A percentile compares a stretch with the other conserved stretches of the same genome.
phyloP scores from a whole-genome alignment of 2,329 filamentous ascomycete genomes.

The Neodidymelliopsis sp. region DNA sequence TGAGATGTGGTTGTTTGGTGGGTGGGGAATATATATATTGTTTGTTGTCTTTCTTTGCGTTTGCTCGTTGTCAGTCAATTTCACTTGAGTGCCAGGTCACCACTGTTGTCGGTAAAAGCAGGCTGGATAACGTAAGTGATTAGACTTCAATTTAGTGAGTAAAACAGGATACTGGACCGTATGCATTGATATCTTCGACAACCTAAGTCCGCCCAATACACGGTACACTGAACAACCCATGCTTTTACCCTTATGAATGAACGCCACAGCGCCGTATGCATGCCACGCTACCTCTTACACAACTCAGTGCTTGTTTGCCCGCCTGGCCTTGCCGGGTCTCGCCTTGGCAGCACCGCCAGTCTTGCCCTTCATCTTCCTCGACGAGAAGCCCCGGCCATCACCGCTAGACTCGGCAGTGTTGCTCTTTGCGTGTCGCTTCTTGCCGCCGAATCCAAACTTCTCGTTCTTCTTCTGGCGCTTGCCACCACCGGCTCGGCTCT shows the following conservation, averaged over 20 bases:
- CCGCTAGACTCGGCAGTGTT: slow-evolving; percentile 84
- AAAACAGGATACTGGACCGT: slow-evolving; percentile 1
- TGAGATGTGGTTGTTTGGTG: not conserved
- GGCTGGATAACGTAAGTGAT: not conserved
- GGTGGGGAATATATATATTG: not conserved
- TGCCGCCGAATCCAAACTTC: slow-evolving; percentile 95
- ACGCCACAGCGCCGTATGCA: slow-evolving; percentile 39
- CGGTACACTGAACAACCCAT: slow-evolving; percentile 6
- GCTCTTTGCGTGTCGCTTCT: slow-evolving; percentile 91
- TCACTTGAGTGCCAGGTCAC: not conserved
- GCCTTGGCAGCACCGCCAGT: slow-evolving; percentile 35
- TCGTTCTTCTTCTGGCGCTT: slow-evolving; percentile 95
- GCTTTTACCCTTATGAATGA: slow-evolving; percentile 23
- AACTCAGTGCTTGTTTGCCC: slow-evolving; percentile 40
- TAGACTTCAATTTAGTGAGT: no score
- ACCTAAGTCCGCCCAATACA: slow-evolving; percentile 8
- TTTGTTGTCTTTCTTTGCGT: not conserved
- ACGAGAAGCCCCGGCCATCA: slow-evolving; percentile 81
- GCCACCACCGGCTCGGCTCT: slow-evolving; percentile 54
- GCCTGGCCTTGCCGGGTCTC: slow-evolving; percentile 44
- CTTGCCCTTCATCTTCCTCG: slow-evolving; percentile 81
- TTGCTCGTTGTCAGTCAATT: not conserved
- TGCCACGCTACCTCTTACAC: slow-evolving; percentile 8
- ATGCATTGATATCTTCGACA: slow-evolving; percentile 27
- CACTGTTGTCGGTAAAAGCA: not conserved